phyloP scores from a whole-genome alignment of 2,329 filamentous ascomycete genomes.

The Tolypocladium tundrense region DNA sequence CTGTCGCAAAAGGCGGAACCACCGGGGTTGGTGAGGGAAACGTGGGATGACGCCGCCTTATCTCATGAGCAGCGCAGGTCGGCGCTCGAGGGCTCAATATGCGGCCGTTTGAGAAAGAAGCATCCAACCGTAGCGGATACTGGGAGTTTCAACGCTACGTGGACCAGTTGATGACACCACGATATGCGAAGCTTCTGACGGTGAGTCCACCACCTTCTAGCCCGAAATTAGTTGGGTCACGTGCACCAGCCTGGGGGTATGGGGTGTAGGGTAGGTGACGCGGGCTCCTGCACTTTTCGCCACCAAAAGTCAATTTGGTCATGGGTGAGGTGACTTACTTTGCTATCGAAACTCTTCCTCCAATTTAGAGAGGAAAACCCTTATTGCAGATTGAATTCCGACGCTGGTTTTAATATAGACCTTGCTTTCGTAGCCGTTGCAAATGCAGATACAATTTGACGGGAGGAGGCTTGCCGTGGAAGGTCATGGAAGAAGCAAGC shows the following conservation, averaged over 20 bases:
- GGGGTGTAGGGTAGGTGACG: conserved; percentile 1
- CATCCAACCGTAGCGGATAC: conserved; percentile 9
- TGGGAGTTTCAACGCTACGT: not conserved
- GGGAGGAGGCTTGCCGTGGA: not conserved
- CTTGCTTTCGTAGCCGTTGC: too few species aligned
- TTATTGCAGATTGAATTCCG: not conserved
- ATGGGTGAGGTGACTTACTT: not conserved
- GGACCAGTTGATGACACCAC: conserved; percentile 16
- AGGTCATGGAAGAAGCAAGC: not conserved
- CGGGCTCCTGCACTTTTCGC: not conserved
- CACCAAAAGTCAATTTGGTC: not conserved
- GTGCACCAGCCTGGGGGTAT: conserved; percentile 9
- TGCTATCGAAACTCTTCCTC: not conserved
- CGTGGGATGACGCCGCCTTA: conserved; percentile 14
- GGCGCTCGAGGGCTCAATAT: conserved; percentile 6
- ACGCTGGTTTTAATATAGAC: too few species aligned
- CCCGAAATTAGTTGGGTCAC: conserved; percentile 21
- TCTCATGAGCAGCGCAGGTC: conserved; percentile 21
- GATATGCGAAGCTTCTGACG: conserved; percentile 13
- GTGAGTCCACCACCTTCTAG: conserved; percentile 14
- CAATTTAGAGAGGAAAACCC: too few species aligned
- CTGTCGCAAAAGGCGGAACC: conserved; percentile 22
- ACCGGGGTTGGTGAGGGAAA: conserved; percentile 17
- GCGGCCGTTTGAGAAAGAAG: not conserved
- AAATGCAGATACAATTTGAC: too few species aligned